Percentiles rank a stretch among this genome's conserved stretches.
These are phyloP conservation scores for Cladosporium oxysporum DNA, from an alignment of 2,329 filamentous ascomycete species.

Conservation along the genomic window DNA sequence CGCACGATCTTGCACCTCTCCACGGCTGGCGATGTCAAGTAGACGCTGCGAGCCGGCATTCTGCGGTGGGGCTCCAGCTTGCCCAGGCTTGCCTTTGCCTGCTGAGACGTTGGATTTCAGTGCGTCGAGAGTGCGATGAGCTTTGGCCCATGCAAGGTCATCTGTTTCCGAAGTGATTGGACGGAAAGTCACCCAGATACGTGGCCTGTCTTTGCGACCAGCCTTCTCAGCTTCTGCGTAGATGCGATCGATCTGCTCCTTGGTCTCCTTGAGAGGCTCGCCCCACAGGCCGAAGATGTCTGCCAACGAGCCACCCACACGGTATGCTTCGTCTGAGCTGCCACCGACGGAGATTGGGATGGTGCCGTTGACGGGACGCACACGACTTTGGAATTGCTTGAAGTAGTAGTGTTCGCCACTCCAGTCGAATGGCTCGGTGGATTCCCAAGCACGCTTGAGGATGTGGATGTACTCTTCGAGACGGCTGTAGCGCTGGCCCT, in stretches of 20 bases:
- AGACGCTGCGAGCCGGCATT: constrained; percentile 62
- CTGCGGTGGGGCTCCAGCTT: constrained; percentile 48
- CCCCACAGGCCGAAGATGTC: constrained; percentile 68
- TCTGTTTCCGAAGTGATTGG: constrained; percentile 64
- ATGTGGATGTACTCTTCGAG: constrained; percentile 65
- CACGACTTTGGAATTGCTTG: constrained; percentile 58
- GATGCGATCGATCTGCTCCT: constrained; percentile 62
- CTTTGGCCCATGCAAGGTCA: constrained; percentile 63
- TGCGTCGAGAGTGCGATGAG: constrained; percentile 56
- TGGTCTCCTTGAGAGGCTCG: constrained; percentile 64
- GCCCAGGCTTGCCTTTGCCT: constrained; percentile 28
- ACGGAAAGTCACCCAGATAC: constrained; percentile 66
- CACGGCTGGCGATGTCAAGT: constrained; percentile 57
- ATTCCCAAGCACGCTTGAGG: constrained; percentile 59
- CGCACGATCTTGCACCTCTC: constrained; percentile 61
- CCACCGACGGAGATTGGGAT: constrained; percentile 63
- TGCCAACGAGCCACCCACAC: constrained; percentile 58
- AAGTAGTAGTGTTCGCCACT: constrained; percentile 62
- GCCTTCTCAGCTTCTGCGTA: constrained; percentile 61
- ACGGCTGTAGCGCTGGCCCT: constrained; percentile 59
- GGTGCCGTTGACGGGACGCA: constrained; percentile 55
- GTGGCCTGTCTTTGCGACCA: constrained; percentile 53
- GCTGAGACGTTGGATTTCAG: constrained; percentile 47
- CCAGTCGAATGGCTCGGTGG: constrained; percentile 61
- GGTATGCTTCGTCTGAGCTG: constrained; percentile 61